Conservation (phyloP, 305 asterid genomes). For the Fraxinus nigra region DNA sequence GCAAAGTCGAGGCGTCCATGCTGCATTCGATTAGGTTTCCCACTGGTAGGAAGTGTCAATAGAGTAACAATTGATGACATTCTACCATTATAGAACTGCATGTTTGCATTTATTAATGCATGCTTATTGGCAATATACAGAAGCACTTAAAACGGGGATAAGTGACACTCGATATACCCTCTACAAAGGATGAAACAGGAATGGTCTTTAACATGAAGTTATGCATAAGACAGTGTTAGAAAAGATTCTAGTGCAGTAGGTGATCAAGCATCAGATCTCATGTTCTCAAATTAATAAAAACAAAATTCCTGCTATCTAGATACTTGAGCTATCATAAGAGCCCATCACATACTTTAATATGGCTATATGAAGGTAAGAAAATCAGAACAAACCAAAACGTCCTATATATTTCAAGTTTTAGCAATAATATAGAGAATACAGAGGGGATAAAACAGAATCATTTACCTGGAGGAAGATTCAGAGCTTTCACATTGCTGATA, state of each 20-base stretch:
- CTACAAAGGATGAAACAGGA: not conserved
- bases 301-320: not conserved
- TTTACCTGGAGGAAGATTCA: constrained; percentile 82
- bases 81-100: not conserved
- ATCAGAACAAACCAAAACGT: not conserved
- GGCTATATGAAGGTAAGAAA: not conserved
- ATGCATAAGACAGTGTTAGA: not conserved
- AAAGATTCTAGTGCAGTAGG: not conserved
- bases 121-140: not conserved
- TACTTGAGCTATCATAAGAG: not conserved
- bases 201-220: not conserved
- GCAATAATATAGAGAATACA: not conserved
- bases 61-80: not conserved
- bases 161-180: not conserved
- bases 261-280: not conserved
- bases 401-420: not conserved
- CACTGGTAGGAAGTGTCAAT: not conserved
- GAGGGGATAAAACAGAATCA: constrained; percentile 12
- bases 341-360: constrained; percentile 5
- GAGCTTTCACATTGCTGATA: constrained; percentile 78
- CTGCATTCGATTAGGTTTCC: not conserved
- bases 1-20: constrained; percentile 1
- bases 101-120: not conserved
- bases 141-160: not conserved
- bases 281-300: not conserved